Evolutionary conservation across 2,329 filamentous ascomycete genomes (phyloP).

Genomic region (Allantophomopsis cytisporea): DNA sequence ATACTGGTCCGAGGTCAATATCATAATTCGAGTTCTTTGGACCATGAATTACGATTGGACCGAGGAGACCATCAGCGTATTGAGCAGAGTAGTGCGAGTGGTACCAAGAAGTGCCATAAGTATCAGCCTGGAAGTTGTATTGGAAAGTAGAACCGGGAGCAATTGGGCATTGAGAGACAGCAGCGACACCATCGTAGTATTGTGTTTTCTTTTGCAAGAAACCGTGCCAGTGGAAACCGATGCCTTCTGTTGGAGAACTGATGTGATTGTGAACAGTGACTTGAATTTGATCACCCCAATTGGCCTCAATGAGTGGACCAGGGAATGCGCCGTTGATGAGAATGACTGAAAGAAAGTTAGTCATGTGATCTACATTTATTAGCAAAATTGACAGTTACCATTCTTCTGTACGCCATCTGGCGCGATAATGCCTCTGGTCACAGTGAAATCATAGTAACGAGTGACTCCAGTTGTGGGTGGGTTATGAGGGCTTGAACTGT

Average conservation of each 20-base stretch:
- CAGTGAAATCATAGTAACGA: slow-evolving; percentile 18
- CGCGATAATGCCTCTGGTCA: slow-evolving; percentile 15
- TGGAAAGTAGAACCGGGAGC: slow-evolving; percentile 25
- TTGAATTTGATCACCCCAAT: slow-evolving; percentile 30
- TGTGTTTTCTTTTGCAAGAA: slow-evolving; percentile 25
- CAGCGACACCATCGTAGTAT: slow-evolving; percentile 28
- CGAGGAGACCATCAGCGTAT: slow-evolving; percentile 39
- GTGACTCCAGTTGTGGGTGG: slow-evolving; percentile 25
- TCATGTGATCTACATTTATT: no score
- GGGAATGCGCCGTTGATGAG: slow-evolving; percentile 22
- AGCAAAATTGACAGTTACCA: slow-evolving; percentile 36
- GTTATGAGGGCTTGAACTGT: slow-evolving; percentile 16
- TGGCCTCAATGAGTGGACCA: slow-evolving; percentile 21
- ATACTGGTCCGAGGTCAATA: slow-evolving; percentile 43
- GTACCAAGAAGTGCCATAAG: slow-evolving; percentile 41
- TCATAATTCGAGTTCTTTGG: slow-evolving; percentile 45
- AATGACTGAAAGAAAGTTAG: slow-evolving; percentile 41
- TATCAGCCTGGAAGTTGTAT: slow-evolving; percentile 14
- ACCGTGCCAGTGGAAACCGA: slow-evolving; percentile 31
- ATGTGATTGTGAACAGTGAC: slow-evolving; percentile 61
- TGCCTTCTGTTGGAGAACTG: slow-evolving; percentile 22
- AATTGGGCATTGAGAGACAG: slow-evolving; percentile 52
- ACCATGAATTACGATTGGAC: slow-evolving; percentile 47
- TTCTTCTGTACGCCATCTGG: slow-evolving; percentile 32
- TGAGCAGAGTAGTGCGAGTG: slow-evolving; percentile 42